Conservation (phyloP, 2,329 filamentous ascomycete genomes). For the Claviceps monticola region DNA sequence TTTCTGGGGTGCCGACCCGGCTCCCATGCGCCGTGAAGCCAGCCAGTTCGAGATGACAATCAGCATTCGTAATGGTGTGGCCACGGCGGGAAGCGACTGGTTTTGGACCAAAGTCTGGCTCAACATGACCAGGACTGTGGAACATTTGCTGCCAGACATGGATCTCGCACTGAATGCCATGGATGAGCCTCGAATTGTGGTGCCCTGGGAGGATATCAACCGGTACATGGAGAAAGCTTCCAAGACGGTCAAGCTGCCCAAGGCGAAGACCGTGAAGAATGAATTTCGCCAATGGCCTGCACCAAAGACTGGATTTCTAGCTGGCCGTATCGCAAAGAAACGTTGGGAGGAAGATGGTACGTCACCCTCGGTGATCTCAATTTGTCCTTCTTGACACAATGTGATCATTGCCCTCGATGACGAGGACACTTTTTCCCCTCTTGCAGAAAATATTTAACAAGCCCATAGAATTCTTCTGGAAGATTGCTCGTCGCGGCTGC, state of each 20-base stretch:
- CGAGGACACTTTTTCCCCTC: not conserved
- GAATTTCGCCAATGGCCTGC: slow-evolving; percentile 29
- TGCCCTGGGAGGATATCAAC: slow-evolving; percentile 48
- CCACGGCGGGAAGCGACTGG: slow-evolving; percentile 37
- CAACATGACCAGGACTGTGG: slow-evolving; percentile 37
- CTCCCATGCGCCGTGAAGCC: slow-evolving; percentile 36
- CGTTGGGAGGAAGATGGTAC: slow-evolving; percentile 38
- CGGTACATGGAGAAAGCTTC: slow-evolving; percentile 38
- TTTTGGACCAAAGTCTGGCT: slow-evolving; percentile 46
- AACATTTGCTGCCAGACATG: slow-evolving; percentile 48
- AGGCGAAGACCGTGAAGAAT: slow-evolving; percentile 29
- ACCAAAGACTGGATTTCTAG: slow-evolving; percentile 22
- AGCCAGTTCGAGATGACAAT: slow-evolving; percentile 47
- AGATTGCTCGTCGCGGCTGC: slow-evolving; percentile 45
- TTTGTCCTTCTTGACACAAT: no score
- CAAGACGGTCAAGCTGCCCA: slow-evolving; percentile 28
- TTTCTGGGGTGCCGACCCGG: slow-evolving; percentile 39
- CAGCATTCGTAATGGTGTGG: slow-evolving; percentile 38
- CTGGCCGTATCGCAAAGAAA: slow-evolving; percentile 24
- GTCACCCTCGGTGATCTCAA: slow-evolving; percentile 8
- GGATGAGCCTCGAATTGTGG: slow-evolving; percentile 52
- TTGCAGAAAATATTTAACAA: not conserved
- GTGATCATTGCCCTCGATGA: not conserved
- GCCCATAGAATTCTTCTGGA: slow-evolving; percentile 37
- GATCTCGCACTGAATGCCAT: slow-evolving; percentile 53